Base-by-base conservation (phyloP, 768 basidiomycete species). In the Amylocystis lapponica region DNA sequence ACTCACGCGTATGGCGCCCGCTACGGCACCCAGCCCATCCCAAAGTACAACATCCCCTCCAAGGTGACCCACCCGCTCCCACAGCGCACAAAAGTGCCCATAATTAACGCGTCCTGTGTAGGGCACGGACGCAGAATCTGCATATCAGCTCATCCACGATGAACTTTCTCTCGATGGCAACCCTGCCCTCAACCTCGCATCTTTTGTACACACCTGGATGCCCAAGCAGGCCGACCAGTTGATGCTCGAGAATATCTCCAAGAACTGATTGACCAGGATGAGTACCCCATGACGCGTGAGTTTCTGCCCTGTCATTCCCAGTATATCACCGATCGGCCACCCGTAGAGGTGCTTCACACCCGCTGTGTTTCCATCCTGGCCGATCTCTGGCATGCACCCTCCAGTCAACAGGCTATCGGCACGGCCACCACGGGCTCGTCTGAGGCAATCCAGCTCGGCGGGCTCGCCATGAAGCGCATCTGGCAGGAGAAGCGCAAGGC, bases 181-280 rank as follows among this genome's bases (percentile, higher is more conserved):
- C 21, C 75, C 79, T 8, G 62, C 67, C 21, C 73, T 80, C 62
- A 82, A 82, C 60, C 66, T 83, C 11, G 81, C 81, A 0, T 79
- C 78, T n/a, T 81, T 84, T 48, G 82, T 84, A 5, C 69, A 79
- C 41, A 83, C 81, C 2, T 79, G 75, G 73, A 79, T 79, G 76
- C 71, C 75, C 20, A 64, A 66, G 9, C 50, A 67, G 27, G 76
- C 69, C 22, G 61, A 75, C 47, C 72, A 72, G 49, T 69, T 83
- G 40, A 76, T 81, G 71, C 47, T 67, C 41, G 82, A 83, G 61
- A 81, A 82, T 55, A 67, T 81, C 43, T 67, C 68, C 54, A 82
- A 82, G 61, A 84, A 84, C 56, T 83, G 23, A 80, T 81, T 27
- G 82, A 83, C 54, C 72, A 76, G 49, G 82, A 83, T 47, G 83